phyloP scores from a whole-genome alignment of 2,329 filamentous ascomycete genomes.

The Fusarium euwallaceae region DNA sequence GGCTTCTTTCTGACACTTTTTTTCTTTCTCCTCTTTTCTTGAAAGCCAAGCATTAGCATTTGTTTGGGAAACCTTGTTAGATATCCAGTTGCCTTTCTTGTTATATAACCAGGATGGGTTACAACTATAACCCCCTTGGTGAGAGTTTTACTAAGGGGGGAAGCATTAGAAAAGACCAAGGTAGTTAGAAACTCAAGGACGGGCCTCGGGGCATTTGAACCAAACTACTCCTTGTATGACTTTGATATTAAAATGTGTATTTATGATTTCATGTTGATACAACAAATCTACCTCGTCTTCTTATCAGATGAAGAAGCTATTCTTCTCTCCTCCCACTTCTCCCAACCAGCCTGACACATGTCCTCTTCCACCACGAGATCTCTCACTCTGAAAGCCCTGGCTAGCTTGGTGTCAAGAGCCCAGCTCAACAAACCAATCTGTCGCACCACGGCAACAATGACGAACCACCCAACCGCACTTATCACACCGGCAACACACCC shows the following conservation, averaged over 20 bases:
- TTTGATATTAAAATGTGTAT: neutral
- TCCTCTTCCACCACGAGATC: slow-evolving; percentile 92
- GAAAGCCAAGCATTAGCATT: neutral
- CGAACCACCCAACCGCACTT: slow-evolving; percentile 85
- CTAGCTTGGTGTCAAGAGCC: slow-evolving; percentile 75
- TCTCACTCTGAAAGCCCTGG: slow-evolving; percentile 77
- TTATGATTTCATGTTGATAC: neutral
- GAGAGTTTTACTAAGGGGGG: neutral
- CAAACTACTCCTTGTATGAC: slow-evolving; percentile 1
- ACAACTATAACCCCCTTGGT: slow-evolving; percentile 1
- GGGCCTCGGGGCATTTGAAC: neutral
- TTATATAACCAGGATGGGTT: neutral
- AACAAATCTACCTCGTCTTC: slow-evolving; percentile 50
- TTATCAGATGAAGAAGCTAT: slow-evolving; percentile 45
- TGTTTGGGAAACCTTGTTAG: neutral
- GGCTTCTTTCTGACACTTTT: neutral
- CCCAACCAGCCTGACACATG: slow-evolving; percentile 91
- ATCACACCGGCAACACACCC: slow-evolving; percentile 78
- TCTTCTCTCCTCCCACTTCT: slow-evolving; percentile 80
- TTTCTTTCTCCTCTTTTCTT: neutral
- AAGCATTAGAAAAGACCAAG: neutral
- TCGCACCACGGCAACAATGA: slow-evolving; percentile 75
- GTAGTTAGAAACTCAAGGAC: slow-evolving; percentile 4
- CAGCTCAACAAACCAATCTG: slow-evolving; percentile 78
- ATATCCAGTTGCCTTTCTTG: slow-evolving; percentile 6